Evolutionary conservation across 2,329 filamentous ascomycete genomes (phyloP), one percentile per base, ranked within the genome.

Genomic region (Onygena corvina): DNA sequence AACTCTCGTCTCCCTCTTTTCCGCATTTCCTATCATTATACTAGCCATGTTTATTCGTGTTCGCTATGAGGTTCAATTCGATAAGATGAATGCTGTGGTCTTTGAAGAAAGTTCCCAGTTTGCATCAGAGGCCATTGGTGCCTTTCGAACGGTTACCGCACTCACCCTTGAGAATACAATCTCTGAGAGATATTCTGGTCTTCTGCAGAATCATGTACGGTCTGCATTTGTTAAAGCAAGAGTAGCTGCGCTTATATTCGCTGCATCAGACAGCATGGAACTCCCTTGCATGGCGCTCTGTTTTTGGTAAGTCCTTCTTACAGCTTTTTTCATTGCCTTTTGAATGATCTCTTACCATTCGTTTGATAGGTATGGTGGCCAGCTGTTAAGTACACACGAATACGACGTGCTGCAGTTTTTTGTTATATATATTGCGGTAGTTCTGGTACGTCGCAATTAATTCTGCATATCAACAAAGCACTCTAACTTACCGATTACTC

Each of bases 51-150:
- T 71, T 52, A 63, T 72, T 53, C 69, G 76, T 9, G 64, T 79
- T 36, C 69, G 80, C 51, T 84, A 86, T 54, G 81, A 84, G 56
- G 71, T 79, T 57, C 69, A 80, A 53, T 85, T 86, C 52, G 81
- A 84, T 53, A 73, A 76, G 56, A 76, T 84, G 71, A 84, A 83
- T 55, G 74, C 76, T 1, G 73, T 72, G 8, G 80, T 86, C 0
- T 87, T 86, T 56, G 73, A 76, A 12, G 77, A 83, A 55, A 86
- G 81, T 58, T 84, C 83, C 16, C 78, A 84, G 57, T 86, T 87
- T 56, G 84, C 82, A 0, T 77, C 82, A 1, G 84, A 89, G 61
- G 77, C 83, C 3, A 84, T 88, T 34, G 75, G 79, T 1, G 83
- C 83, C 0, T 85, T 86, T 61, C 74, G 84, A 7, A 88, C 84